Evolutionary conservation across 2,329 filamentous ascomycete genomes (phyloP).

Genomic region (Colletotrichum destructivum): DNA sequence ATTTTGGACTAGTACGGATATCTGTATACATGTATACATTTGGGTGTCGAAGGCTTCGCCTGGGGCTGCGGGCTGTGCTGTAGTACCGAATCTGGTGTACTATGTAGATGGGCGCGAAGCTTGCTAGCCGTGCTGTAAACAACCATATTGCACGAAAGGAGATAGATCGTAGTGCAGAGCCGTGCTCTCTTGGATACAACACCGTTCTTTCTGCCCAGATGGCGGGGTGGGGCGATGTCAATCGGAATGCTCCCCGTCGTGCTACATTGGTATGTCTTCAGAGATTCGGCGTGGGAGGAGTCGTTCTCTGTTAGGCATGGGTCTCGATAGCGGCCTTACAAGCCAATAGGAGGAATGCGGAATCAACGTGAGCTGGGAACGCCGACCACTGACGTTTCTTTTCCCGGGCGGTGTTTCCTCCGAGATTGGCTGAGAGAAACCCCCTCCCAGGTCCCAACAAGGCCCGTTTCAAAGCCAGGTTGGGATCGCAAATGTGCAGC

Average conservation of each 20-base stretch:
- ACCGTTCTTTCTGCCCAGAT: neutral
- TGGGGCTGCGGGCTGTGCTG: neutral
- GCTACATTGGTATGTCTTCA: conserved; percentile 1
- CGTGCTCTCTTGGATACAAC: too few relatives aligned
- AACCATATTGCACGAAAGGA: neutral
- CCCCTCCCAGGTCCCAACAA: neutral
- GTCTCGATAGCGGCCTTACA: too few relatives aligned
- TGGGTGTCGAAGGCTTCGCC: too few relatives aligned
- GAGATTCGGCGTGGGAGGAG: neutral
- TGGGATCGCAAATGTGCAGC: conserved; percentile 2
- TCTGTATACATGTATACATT: too few relatives aligned
- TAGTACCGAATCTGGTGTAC: neutral
- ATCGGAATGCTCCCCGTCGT: neutral
- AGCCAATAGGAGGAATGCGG: conserved; percentile 18
- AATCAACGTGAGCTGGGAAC: conserved; percentile 1
- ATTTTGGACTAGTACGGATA: too few relatives aligned
- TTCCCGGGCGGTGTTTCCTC: neutral
- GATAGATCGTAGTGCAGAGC: too few relatives aligned
- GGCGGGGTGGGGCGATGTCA: neutral
- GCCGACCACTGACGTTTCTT: neutral
- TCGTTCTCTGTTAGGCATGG: neutral
- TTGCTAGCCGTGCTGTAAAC: too few relatives aligned
- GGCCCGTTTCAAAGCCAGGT: conserved; percentile 28
- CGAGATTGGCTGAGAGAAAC: neutral
- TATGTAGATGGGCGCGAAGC: neutral